Evolutionary conservation across 2,329 filamentous ascomycete species (phyloP).

Genomic region (Colletotrichum sp.): DNA sequence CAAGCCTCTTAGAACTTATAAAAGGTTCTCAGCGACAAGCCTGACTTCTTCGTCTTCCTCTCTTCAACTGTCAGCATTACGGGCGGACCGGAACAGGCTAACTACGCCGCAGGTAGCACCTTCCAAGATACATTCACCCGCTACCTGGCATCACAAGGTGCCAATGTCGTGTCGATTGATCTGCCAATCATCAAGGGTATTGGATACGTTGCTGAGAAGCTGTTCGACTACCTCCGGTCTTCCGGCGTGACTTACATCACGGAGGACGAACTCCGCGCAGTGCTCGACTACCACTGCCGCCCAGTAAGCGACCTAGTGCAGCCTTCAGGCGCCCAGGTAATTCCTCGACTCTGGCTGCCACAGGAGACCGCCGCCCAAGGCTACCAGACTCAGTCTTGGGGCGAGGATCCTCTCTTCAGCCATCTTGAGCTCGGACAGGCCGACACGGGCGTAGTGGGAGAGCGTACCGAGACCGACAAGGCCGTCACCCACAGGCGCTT

Average conservation of each 20-base stretch:
- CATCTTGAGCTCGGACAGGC: conserved; percentile 15
- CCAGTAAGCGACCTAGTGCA: not conserved
- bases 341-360: conserved; percentile 28
- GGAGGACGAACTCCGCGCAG: conserved; percentile 27
- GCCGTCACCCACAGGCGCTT: conserved; percentile 17
- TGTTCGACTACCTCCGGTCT: conserved; percentile 21
- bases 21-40: conserved; percentile 28
- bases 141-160: conserved; percentile 40
- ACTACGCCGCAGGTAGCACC: conserved; percentile 48
- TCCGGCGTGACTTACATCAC: conserved; percentile 24
- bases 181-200: conserved; percentile 57
- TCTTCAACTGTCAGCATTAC: conserved; percentile 32
- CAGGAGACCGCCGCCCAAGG: conserved; percentile 25
- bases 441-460: not conserved
- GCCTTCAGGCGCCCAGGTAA: conserved; percentile 22
- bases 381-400: conserved; percentile 24
- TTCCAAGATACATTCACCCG: too few species aligned
- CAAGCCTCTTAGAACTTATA: conserved; percentile 33
- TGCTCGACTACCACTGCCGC: conserved; percentile 30
- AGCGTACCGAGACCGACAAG: not conserved
- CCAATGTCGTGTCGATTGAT: conserved; percentile 54
- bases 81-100: conserved; percentile 40
- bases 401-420: conserved; percentile 27
- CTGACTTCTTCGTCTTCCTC: conserved; percentile 41
- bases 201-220: conserved; percentile 54